Evolutionary conservation across 2,329 filamentous ascomycete genomes (phyloP).

Genomic region (Tolypocladium tundrense): DNA sequence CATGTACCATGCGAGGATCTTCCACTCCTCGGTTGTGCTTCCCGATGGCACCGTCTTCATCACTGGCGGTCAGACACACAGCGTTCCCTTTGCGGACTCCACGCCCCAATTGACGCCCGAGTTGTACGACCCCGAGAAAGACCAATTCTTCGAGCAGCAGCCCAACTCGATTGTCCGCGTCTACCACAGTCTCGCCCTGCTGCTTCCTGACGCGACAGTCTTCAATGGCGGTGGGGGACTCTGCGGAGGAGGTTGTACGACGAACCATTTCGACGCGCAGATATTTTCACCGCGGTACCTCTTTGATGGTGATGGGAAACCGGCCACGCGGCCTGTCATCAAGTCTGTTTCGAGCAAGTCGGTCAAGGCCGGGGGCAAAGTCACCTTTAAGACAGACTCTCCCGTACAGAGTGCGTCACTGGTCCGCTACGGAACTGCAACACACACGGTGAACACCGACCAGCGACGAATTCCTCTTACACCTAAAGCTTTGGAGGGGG

Average conservation of each 20-base stretch:
- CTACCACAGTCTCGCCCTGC: neutral
- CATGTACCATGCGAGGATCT: neutral
- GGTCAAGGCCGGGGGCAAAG: slow-evolving; percentile 9
- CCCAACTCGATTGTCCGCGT: neutral
- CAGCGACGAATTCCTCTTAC: slow-evolving; percentile 40
- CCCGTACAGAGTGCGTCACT: slow-evolving; percentile 24
- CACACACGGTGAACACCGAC: slow-evolving; percentile 48
- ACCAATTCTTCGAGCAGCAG: neutral
- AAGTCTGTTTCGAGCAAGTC: no score
- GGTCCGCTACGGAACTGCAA: slow-evolving; percentile 37
- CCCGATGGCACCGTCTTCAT: neutral
- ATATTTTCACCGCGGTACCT: neutral
- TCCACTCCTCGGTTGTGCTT: neutral
- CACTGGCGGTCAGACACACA: neutral
- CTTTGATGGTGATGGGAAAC: neutral
- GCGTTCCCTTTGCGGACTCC: neutral
- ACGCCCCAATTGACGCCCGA: neutral
- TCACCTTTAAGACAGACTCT: slow-evolving; percentile 9
- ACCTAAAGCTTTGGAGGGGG: slow-evolving; percentile 12
- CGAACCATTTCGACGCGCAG: neutral
- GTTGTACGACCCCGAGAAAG: neutral
- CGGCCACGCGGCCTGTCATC: neutral
- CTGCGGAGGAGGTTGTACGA: neutral
- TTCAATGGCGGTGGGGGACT: neutral
- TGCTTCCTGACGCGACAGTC: neutral